Evolutionary conservation across 805 yeast genomes (phyloP).

Genomic region (Sungouiella blattae): DNA sequence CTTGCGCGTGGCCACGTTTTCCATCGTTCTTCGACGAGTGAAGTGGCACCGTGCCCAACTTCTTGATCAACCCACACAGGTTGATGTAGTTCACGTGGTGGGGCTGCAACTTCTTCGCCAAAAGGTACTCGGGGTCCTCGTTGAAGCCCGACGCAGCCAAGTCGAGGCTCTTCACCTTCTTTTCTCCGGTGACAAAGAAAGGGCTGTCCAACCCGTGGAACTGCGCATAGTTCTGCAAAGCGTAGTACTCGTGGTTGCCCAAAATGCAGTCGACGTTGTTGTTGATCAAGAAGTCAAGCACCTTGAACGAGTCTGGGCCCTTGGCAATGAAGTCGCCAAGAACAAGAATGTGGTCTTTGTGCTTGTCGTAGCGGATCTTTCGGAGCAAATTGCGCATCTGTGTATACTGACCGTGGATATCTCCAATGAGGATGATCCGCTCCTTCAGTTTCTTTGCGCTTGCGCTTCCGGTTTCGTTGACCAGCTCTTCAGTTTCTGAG

Average conservation of each 20-base stretch:
- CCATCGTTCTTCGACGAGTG: constrained; percentile 20
- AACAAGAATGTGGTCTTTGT: constrained; percentile 58
- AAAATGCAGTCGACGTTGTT: constrained; percentile 67
- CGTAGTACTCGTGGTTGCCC: constrained; percentile 85
- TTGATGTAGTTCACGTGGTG: constrained; percentile 60
- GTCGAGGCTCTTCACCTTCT: constrained; percentile 1
- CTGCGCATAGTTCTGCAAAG: constrained; percentile 61
- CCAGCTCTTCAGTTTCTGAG: not conserved
- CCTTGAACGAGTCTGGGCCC: constrained; percentile 72
- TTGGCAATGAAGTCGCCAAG: constrained; percentile 85
- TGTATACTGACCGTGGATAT: constrained; percentile 75
- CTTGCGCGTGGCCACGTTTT: constrained; percentile 28
- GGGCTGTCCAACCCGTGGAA: constrained; percentile 48
- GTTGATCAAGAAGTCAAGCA: constrained; percentile 54
- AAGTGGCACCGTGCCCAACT: constrained; percentile 58
- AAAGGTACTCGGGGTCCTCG: constrained; percentile 34
- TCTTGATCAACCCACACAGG: constrained; percentile 60
- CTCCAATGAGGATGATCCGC: constrained; percentile 74
- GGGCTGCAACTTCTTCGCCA: constrained; percentile 55
- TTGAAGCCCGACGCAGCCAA: constrained; percentile 16
- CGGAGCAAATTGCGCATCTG: constrained; percentile 53
- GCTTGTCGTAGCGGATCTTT: constrained; percentile 43
- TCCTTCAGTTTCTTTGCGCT: constrained; percentile 14
- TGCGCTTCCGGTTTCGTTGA: not conserved
- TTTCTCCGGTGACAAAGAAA: constrained; percentile 15